A percentile compares a stretch with the other conserved stretches of the same genome.
phyloP scores from a whole-genome alignment of 208 protist genomes.

The Paratrypanosoma confusum region DNA sequence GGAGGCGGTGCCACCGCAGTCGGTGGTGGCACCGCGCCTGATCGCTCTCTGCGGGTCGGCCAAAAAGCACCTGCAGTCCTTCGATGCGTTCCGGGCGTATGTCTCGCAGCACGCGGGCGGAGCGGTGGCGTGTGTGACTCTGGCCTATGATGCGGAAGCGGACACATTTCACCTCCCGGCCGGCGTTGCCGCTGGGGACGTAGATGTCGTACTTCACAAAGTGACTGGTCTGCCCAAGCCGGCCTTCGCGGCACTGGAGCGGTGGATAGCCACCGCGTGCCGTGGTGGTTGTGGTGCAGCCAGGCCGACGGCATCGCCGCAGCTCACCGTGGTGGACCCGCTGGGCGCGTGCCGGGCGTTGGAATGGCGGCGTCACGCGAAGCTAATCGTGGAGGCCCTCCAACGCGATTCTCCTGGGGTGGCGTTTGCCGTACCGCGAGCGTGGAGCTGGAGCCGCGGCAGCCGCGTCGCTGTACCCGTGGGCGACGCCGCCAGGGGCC shows the following conservation, averaged over 20 bases:
- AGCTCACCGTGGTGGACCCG: conserved; percentile 51
- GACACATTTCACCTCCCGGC: background rate
- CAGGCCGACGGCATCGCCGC: conserved; percentile 4
- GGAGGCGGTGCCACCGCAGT: too few relatives aligned
- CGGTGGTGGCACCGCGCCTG: too few relatives aligned
- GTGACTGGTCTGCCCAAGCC: conserved; percentile 35
- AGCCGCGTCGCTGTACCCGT: too few relatives aligned
- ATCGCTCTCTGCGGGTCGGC: conserved; percentile 55
- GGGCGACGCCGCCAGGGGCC: conserved; percentile 4
- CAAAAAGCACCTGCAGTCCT: conserved; percentile 70
- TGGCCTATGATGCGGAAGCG: background rate
- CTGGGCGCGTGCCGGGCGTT: conserved; percentile 29
- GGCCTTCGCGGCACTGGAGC: conserved; percentile 24
- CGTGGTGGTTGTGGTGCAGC: conserved; percentile 3
- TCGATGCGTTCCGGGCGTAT: conserved; percentile 31
- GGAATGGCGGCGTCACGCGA: too few relatives aligned
- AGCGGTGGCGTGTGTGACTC: background rate
- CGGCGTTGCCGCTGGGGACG: conserved; percentile 1
- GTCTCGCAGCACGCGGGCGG: conserved; percentile 10
- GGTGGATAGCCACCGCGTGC: conserved; percentile 30
- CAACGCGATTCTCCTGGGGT: too few relatives aligned
- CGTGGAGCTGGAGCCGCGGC: too few relatives aligned
- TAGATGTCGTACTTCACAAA: conserved; percentile 78
- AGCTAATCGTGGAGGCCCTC: too few relatives aligned
- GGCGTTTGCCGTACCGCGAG: too few relatives aligned